phyloP scores from a whole-genome alignment of 2,329 filamentous ascomycete species.

The Acrocalymma vagum region DNA sequence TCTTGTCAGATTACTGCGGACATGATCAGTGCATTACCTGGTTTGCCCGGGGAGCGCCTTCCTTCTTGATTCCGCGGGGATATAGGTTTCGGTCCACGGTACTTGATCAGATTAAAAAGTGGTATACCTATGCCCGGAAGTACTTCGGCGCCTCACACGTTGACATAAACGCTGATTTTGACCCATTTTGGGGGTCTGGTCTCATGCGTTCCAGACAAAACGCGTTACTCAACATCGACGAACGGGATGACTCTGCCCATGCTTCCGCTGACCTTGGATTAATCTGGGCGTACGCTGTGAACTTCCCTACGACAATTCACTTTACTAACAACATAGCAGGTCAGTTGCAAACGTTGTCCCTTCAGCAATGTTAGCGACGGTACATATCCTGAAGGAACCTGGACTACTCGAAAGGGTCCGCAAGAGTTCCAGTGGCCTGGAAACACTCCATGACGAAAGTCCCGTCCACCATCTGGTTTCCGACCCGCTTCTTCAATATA shows the following conservation, averaged over 20 bases:
- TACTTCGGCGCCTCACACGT: not conserved
- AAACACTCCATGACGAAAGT: no score
- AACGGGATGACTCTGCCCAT: conserved; percentile 1
- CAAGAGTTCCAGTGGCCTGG: no score
- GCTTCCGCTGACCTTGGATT: conserved; percentile 6
- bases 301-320: no score
- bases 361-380: no score
- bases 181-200: conserved; percentile 2
- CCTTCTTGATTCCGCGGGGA: not conserved
- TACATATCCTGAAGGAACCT: no score
- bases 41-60: no score
- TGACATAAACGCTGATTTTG: not conserved
- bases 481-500: conserved; percentile 39
- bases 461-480: conserved; percentile 4
- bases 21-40: no score
- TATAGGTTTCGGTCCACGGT: not conserved
- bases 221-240: not conserved
- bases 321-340: no score
- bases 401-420: no score
- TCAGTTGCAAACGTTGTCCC: conserved; percentile 4
- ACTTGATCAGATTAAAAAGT: not conserved
- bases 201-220: conserved; percentile 1
- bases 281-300: conserved; percentile 3
- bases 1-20: no score
- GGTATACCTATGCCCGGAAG: conserved; percentile 3